Conservation (phyloP, 345 rosid genomes). For the Eucalyptus decipiens region DNA sequence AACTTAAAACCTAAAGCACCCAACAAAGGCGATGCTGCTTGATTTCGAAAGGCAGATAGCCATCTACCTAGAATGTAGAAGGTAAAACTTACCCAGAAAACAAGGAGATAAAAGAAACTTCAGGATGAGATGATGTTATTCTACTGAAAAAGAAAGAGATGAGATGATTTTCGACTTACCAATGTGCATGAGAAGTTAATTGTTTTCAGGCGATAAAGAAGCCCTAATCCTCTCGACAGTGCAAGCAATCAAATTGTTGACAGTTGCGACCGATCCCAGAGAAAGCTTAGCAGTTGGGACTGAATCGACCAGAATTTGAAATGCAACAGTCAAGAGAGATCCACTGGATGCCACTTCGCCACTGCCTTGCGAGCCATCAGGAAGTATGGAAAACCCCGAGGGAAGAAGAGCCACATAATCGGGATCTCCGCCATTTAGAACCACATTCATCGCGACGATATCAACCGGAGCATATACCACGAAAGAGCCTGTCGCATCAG, state of each 20-base stretch:
- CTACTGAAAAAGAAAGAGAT: not conserved
- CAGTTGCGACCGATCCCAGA: slow-evolving; percentile 73
- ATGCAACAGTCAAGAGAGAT: slow-evolving; percentile 66
- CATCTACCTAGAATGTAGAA: not conserved
- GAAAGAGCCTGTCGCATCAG: slow-evolving; percentile 36
- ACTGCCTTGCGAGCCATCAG: slow-evolving; percentile 15
- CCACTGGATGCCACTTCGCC: slow-evolving; percentile 18
- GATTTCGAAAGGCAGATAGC: not conserved
- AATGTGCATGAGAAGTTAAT: not conserved
- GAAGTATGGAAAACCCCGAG: slow-evolving; percentile 51
- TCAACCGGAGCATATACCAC: slow-evolving; percentile 62
- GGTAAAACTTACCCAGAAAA: not conserved
- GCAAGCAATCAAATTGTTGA: slow-evolving; percentile 58
- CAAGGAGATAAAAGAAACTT: not conserved
- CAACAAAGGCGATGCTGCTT: not conserved
- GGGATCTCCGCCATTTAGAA: slow-evolving; percentile 39
- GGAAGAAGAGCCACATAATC: slow-evolving; percentile 52
- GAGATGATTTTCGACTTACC: not conserved
- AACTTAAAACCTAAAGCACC: not conserved
- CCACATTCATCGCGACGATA: slow-evolving; percentile 23
- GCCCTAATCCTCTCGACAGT: slow-evolving; percentile 66
- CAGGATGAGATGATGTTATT: not conserved
- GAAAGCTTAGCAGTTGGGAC: slow-evolving; percentile 45
- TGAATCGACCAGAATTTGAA: slow-evolving; percentile 68
- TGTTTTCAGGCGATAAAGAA: slow-evolving; percentile 21